Evolutionary conservation across 108 stramenopile species (phyloP).

Genomic region (Nitzschia sp.): DNA sequence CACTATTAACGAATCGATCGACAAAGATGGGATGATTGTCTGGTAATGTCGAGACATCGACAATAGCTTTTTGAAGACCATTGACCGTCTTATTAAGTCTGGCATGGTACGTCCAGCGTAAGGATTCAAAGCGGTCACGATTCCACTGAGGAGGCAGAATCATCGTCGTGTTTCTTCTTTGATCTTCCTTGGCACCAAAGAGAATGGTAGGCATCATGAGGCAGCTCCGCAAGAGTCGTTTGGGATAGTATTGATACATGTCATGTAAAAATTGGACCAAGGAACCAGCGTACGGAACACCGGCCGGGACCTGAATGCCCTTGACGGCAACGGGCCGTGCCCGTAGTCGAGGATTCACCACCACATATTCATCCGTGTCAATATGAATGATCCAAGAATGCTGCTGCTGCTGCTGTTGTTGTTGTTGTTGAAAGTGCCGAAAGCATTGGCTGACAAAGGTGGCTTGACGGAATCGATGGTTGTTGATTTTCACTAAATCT

Average conservation of each 20-base stretch:
- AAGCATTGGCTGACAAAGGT: conserved; percentile 29
- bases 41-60: conserved; percentile 21
- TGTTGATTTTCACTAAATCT: conserved; percentile 18
- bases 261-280: not conserved
- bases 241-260: not conserved
- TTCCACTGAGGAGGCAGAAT: not conserved
- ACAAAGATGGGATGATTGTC: not conserved
- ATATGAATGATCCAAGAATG: not conserved
- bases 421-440: not conserved
- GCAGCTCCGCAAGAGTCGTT: conserved; percentile 10
- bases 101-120: conserved; percentile 42
- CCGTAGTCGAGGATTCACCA: conserved; percentile 38
- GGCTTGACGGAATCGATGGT: conserved; percentile 40
- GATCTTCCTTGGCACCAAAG: not conserved
- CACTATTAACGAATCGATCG: no score
- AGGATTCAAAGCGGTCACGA: conserved; percentile 20
- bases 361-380: conserved; percentile 72
- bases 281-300: not conserved
- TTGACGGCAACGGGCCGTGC: not conserved
- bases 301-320: not conserved
- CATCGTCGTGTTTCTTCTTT: not conserved
- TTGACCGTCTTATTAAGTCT: conserved; percentile 6
- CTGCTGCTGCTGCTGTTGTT: not conserved
- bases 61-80: conserved; percentile 17
- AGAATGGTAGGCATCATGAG: conserved; percentile 3